Conservation (phyloP, 2,329 filamentous ascomycete genomes). For the Aspergillus novofumigatus region DNA sequence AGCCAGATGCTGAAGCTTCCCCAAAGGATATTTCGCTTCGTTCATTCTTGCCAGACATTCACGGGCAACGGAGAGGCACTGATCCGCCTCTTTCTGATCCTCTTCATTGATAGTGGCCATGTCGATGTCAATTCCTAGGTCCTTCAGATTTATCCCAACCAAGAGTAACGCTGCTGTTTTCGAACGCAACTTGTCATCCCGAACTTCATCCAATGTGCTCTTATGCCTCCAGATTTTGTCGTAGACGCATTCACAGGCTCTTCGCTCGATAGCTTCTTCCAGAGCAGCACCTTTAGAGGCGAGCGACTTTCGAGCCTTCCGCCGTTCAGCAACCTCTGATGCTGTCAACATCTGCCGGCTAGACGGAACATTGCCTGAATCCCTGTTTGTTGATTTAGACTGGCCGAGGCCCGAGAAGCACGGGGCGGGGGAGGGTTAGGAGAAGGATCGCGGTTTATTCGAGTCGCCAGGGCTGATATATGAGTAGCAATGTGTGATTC, state of each 20-base stretch:
- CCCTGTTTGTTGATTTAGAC: constrained; percentile 50
- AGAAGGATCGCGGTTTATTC: constrained; percentile 65
- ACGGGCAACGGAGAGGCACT: constrained; percentile 67
- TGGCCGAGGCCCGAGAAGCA: constrained; percentile 43
- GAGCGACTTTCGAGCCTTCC: constrained; percentile 70
- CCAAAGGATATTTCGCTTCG: constrained; percentile 78
- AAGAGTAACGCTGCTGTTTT: constrained; percentile 85
- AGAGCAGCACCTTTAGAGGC: constrained; percentile 72
- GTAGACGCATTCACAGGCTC: constrained; percentile 81
- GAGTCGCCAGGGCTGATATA: constrained; percentile 71
- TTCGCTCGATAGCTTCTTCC: constrained; percentile 87
- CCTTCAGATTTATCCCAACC: constrained; percentile 84
- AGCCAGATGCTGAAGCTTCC: constrained; percentile 85
- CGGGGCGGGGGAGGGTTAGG: constrained; percentile 54
- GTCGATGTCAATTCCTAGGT: constrained; percentile 74
- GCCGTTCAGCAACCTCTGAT: constrained; percentile 75
- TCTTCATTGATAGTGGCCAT: constrained; percentile 50
- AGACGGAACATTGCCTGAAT: constrained; percentile 32
- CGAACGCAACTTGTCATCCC: constrained; percentile 90
- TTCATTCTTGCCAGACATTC: constrained; percentile 76
- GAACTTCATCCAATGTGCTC: constrained; percentile 87
- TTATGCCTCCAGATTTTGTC: constrained; percentile 85
- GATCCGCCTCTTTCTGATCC: constrained; percentile 64
- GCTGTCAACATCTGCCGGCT: constrained; percentile 87
- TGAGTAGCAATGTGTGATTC: constrained; percentile 82